phyloP scores from a whole-genome alignment of 2,329 filamentous ascomycete genomes.

The Shiraia sp. region DNA sequence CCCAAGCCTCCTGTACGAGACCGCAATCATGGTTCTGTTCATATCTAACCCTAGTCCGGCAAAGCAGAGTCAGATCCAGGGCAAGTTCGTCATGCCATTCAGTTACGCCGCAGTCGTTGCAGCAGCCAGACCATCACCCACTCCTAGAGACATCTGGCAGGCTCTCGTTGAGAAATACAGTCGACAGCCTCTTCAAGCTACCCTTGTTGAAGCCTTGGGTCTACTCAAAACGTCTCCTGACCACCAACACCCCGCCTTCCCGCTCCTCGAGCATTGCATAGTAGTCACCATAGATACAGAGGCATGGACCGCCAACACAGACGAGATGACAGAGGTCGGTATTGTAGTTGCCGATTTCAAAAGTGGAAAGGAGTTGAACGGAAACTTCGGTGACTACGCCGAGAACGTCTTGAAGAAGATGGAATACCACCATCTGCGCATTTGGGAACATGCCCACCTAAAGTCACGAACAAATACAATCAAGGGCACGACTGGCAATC shows the following conservation, averaged over 20 bases:
- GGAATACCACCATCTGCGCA: constrained; percentile 21
- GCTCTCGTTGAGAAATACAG: background rate
- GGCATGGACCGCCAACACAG: constrained; percentile 16
- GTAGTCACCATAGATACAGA: constrained; percentile 22
- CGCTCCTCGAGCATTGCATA: constrained; percentile 10
- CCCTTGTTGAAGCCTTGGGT: background rate
- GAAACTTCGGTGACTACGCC: constrained; percentile 9
- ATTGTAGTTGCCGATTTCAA: constrained; percentile 4
- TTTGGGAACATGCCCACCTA: constrained; percentile 21
- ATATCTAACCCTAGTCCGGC: no score
- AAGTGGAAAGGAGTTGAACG: background rate
- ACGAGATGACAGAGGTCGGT: constrained; percentile 24
- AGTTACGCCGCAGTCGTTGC: background rate
- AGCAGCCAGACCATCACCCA: background rate
- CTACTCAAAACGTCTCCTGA: background rate
- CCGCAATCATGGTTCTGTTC: no score
- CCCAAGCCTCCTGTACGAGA: no score
- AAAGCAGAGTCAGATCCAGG: no score
- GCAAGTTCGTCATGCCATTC: background rate
- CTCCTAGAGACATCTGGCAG: background rate
- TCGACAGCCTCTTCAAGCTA: background rate
- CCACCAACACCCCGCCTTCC: background rate
- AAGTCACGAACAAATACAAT: constrained; percentile 6
- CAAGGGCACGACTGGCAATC: constrained; percentile 15
- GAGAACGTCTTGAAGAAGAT: constrained; percentile 15